These are phyloP conservation scores for Kodamaea laetipori DNA, from an alignment of 805 yeast species.

Conservation along the genomic window DNA sequence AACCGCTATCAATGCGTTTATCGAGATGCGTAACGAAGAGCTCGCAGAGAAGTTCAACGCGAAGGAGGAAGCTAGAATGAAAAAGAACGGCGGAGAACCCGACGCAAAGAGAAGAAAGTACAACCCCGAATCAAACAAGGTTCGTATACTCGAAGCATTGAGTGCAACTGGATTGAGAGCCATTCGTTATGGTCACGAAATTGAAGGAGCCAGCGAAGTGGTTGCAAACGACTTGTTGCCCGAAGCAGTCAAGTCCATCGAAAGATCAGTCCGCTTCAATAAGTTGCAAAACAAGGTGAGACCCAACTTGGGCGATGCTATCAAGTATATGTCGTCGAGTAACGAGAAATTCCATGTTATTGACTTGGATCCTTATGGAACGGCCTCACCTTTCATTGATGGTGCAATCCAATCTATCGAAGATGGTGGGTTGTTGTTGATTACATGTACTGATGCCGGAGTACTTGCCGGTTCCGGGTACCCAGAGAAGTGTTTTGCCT, in stretches of 20 bases:
- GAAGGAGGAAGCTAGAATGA: constrained; percentile 19
- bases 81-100: constrained; percentile 9
- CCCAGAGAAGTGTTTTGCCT: constrained; percentile 94
- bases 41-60: constrained; percentile 29
- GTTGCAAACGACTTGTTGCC: constrained; percentile 88
- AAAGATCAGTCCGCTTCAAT: constrained; percentile 70
- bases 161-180: constrained; percentile 96
- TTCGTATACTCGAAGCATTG: constrained; percentile 81
- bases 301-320: constrained; percentile 89
- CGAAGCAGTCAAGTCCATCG: constrained; percentile 82
- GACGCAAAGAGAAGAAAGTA: constrained; percentile 19
- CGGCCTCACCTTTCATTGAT: constrained; percentile 94
- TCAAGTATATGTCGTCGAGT: constrained; percentile 64
- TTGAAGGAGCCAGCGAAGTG: constrained; percentile 70
- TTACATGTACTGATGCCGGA: constrained; percentile 95
- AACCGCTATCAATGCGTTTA: constrained; percentile 84
- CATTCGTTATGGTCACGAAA: constrained; percentile 88
- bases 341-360: constrained; percentile 71
- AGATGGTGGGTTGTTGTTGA: constrained; percentile 82
- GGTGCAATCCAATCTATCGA: constrained; percentile 83
- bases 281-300: constrained; percentile 55
- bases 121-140: constrained; percentile 19
- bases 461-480: constrained; percentile 95
- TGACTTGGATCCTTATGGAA: constrained; percentile 96
- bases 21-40: constrained; percentile 54